Conservation (phyloP, 345 rosid genomes). For the Gossypium stocksii region DNA sequence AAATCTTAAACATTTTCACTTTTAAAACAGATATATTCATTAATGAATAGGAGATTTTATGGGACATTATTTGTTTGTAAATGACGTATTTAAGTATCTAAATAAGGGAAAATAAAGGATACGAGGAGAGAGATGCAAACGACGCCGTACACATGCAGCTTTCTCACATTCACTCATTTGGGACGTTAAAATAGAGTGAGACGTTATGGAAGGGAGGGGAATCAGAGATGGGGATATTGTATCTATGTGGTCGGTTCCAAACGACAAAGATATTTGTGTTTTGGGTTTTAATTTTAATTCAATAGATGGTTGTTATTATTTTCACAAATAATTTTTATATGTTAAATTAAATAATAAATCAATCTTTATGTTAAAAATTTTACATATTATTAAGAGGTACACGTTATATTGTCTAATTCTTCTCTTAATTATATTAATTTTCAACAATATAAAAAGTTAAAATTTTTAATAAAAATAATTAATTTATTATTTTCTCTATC, state of each 20-base stretch:
- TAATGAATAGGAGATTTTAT: constrained; percentile 7
- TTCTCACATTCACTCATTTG: background rate
- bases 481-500: too few relatives aligned
- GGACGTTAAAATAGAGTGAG: background rate
- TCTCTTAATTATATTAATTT: accelerated
- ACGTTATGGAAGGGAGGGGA: background rate
- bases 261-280: background rate
- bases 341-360: too few relatives aligned
- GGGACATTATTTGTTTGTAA: constrained; percentile 14
- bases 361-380: too few relatives aligned
- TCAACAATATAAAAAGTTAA: accelerated
- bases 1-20: background rate
- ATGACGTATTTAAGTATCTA: constrained; percentile 18
- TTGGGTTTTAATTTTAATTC: too few relatives aligned
- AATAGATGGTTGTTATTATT: too few relatives aligned
- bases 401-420: accelerated
- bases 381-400: too few relatives aligned
- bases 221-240: constrained; percentile 15
- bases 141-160: constrained; percentile 38
- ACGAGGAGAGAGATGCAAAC: constrained; percentile 16
- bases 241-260: background rate
- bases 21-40: background rate
- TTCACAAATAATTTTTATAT: too few relatives aligned
- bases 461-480: too few relatives aligned
- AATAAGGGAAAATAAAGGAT: constrained; percentile 11